Evolutionary conservation across 805 yeast genomes (phyloP), one percentile per base, ranked within the genome.

Genomic region (Suhomyces xylopsoci): DNA sequence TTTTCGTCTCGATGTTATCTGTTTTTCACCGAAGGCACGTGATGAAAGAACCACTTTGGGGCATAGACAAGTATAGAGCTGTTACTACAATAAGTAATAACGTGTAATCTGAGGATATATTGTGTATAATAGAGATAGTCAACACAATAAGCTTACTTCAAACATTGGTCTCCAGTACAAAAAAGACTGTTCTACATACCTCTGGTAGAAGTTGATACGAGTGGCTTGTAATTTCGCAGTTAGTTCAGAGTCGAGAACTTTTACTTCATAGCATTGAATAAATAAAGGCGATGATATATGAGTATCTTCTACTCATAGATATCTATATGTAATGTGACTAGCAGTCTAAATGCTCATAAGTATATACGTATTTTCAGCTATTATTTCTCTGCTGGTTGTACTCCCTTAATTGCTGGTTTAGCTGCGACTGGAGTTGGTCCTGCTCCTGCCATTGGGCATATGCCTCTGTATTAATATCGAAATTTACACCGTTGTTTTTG

Each of bases 401-500:
- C 28, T 50, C 58, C 7, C 50, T 46, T 48, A 81, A 62, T 60
- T 80, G 82, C 41, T 62, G 66, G 48, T 77, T 72, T 34, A 81
- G 64, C 50, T 76, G 74, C 20, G 72, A 70, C 61, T 81, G 85
- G 17, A 81, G 58, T 43, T 67, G 66, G 2, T 77, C 70, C 55
- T 76, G 79, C 25, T 70, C 64, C 50, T 67, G 61, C 61, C 80
- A 62, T 50, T 70, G 69, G 7, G 70, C 72, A 55, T 75, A 73
- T 1, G 78, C 64, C 2, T 61, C 69, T 26, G 78, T 76, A 55
- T 81, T 74, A 3, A 79, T 71, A 22, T 74, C 78, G 58, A 72
- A 87, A 58, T 76, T 79, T 22, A 86, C 59, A 0, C 91, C 92
- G 51, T 73, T 70, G 30, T 60, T 63, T 3, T 53, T 54, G 1